Percentiles rank a stretch among this genome's conserved stretches.
Evolutionary conservation across 805 yeast genomes (phyloP).

Genomic region (Metschnikowia dekortorum): DNA sequence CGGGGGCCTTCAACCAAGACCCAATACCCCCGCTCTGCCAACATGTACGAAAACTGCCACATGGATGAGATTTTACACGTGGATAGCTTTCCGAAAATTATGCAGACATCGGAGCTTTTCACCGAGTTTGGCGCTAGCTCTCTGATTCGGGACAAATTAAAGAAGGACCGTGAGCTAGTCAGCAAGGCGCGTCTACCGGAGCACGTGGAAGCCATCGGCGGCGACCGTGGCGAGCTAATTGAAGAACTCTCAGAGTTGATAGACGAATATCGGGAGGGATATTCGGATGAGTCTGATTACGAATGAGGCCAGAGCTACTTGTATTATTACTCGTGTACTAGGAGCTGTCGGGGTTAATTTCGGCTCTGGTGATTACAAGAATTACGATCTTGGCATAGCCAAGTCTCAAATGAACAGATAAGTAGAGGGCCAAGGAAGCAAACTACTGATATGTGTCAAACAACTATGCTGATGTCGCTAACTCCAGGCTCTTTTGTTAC

Average conservation of each 20-base stretch:
- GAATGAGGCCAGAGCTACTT: background rate
- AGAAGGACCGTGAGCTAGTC: slow-evolving; percentile 20
- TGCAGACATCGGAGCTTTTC: slow-evolving; percentile 7
- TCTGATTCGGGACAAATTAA: slow-evolving; percentile 24
- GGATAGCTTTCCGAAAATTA: slow-evolving; percentile 29
- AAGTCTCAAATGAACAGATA: too few species aligned
- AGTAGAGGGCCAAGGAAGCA: too few species aligned
- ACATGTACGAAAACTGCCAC: slow-evolving; percentile 8
- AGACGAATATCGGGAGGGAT: slow-evolving; percentile 49
- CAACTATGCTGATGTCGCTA: too few species aligned
- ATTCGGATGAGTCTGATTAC: slow-evolving; percentile 25
- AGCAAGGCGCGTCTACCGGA: slow-evolving; percentile 15
- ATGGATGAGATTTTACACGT: slow-evolving; percentile 20
- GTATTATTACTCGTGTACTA: too few species aligned
- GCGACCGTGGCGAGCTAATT: slow-evolving; percentile 51
- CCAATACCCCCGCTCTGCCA: background rate
- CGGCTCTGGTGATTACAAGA: background rate
- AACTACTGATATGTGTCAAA: too few species aligned
- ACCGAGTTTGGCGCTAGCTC: slow-evolving; percentile 25
- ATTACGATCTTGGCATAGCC: too few species aligned
- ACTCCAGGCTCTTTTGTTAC: too few species aligned
- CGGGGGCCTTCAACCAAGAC: background rate
- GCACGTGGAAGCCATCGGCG: slow-evolving; percentile 26
- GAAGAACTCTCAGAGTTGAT: slow-evolving; percentile 45
- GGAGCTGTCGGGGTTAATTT: too few species aligned